Evolutionary conservation across 495 filamentous ascomycete genomes (phyloP), one percentile per base, ranked within the genome.

Genomic region (Xylona heveae): DNA sequence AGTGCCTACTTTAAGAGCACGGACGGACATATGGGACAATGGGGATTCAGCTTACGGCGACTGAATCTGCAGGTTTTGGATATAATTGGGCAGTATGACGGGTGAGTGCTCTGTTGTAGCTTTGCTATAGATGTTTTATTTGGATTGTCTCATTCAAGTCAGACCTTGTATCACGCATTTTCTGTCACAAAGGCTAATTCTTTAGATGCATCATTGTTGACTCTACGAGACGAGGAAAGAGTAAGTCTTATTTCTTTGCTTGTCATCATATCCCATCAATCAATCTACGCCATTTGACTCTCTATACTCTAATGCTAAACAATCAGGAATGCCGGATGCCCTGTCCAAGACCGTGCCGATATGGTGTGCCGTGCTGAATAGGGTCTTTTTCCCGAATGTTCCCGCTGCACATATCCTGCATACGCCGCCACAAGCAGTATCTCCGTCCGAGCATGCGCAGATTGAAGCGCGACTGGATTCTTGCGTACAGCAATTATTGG

Each of bases 1-100:
- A 78, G 76, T 31, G 79, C 67, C 5, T 95, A 95, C 54, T 97
- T 94, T 54, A 97, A 97, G 60, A 90, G 80, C 54, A 97, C 88
- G 18, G 88, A 97, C 53, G 88, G 88, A 2, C 88, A 97, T 55
- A 65, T 63, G 1, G 78, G 79, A 13, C 64, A 88, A 49, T 95
- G 85, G 84, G 64, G 67, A 27, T 93, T 94, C 46, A 90, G 73
- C 53, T 61, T 66, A 19, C 62, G 85, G 44, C 63, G 88, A 34
- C 55, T 95, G 43, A 95, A 95, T 44, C 43, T 91, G 41, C 73
- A 84, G 41, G 41, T 97, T 25, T 47, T 97, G 49, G 52, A 61
- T 40, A 37, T 71, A 37, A 64, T 71, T 42, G 69, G 51, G 30
- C 50, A 40, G 28, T 38, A 66, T 50, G 67, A 71, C 41, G 85